Conservation (phyloP, 495 filamentous ascomycete genomes). For the Neurospora africana region DNA sequence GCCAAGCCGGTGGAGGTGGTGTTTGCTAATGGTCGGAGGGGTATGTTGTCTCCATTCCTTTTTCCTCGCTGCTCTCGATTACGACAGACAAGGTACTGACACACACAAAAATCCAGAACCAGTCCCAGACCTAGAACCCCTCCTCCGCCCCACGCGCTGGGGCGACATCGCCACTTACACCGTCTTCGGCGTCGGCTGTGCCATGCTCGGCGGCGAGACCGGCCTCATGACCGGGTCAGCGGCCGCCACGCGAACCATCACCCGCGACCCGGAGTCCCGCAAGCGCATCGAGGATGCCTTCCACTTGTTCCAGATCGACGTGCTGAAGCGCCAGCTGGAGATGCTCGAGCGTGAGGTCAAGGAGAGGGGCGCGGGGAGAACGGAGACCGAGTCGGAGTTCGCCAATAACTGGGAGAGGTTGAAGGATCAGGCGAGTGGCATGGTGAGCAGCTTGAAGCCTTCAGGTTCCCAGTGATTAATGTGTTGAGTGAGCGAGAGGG, state of each 20-base stretch:
- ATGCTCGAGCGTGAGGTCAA: conserved; percentile 29
- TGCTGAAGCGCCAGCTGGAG: conserved; percentile 47
- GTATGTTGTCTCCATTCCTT: conserved; percentile 21
- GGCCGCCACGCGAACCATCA: conserved; percentile 41
- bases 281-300: conserved; percentile 56
- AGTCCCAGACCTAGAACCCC: conserved; percentile 48
- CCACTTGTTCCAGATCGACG: conserved; percentile 49
- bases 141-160: conserved; percentile 44
- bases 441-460: conserved; percentile 6
- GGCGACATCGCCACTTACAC: conserved; percentile 54
- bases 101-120: conserved; percentile 32
- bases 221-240: conserved; percentile 46
- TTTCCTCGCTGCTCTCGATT: too few relatives aligned
- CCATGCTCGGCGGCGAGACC: conserved; percentile 54
- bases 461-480: neutral
- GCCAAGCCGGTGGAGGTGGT: conserved; percentile 51
- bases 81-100: too few relatives aligned
- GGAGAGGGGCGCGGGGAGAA: neutral
- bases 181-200: conserved; percentile 49
- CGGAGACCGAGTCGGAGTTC: conserved; percentile 7
- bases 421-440: conserved; percentile 4
- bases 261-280: conserved; percentile 41
- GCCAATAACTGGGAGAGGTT: conserved; percentile 7
- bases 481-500: neutral
- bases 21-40: conserved; percentile 49